These are phyloP conservation scores for Trichoderma atrobrunneum DNA, from an alignment of 2,329 filamentous ascomycete genomes.

Conservation along the genomic window DNA sequence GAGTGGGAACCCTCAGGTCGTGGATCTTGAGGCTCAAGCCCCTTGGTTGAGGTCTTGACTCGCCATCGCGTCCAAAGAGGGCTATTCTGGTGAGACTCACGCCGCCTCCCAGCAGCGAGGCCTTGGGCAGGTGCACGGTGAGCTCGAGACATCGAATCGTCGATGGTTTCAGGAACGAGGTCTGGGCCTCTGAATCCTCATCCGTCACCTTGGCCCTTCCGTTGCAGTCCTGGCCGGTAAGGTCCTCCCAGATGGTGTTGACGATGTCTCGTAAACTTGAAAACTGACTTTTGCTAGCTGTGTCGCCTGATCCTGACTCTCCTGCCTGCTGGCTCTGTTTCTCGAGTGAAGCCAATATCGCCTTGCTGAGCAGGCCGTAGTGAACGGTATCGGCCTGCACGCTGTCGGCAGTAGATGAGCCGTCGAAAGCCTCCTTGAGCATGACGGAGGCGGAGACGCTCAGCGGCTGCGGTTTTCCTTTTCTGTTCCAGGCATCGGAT, in stretches of 20 bases:
- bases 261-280: constrained; percentile 22
- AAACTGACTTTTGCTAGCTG: not conserved
- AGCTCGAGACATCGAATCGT: constrained; percentile 49
- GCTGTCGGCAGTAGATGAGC: constrained; percentile 56
- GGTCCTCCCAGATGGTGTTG: constrained; percentile 33
- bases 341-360: constrained; percentile 50
- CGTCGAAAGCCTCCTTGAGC: constrained; percentile 54
- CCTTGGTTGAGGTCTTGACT: constrained; percentile 26
- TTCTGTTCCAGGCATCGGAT: constrained; percentile 66
- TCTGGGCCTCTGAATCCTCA: not conserved
- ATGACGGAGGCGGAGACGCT: constrained; percentile 58
- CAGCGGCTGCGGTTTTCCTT: constrained; percentile 57
- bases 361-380: constrained; percentile 70
- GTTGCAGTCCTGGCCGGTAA: constrained; percentile 28
- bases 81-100: constrained; percentile 51
- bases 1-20: constrained; percentile 59
- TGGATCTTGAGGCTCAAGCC: constrained; percentile 47
- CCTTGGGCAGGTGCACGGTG: constrained; percentile 62
- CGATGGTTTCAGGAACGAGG: constrained; percentile 32
- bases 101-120: constrained; percentile 62
- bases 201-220: not conserved
- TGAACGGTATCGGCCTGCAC: constrained; percentile 70
- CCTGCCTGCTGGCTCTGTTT: constrained; percentile 16
- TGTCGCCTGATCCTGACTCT: not conserved
- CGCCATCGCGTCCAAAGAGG: constrained; percentile 35